These are phyloP conservation scores for Aspergillus flavus DNA, from an alignment of 2,329 filamentous ascomycete species.

Conservation along the genomic window DNA sequence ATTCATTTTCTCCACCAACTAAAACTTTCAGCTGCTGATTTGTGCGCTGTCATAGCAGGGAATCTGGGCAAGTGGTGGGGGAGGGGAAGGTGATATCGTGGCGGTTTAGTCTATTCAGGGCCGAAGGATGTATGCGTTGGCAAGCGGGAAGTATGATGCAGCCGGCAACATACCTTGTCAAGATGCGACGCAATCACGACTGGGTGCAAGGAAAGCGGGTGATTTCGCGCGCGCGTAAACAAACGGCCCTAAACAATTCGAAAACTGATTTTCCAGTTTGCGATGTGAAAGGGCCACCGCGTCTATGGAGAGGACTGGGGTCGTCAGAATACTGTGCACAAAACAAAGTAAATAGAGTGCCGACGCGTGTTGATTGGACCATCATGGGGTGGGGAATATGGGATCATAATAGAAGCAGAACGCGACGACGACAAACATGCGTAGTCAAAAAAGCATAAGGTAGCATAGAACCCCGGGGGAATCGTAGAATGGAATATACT, in stretches of 20 bases:
- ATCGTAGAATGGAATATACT: neutral
- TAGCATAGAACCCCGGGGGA: slow-evolving; percentile 6
- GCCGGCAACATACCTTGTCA: slow-evolving; percentile 41
- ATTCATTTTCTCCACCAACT: slow-evolving; percentile 21
- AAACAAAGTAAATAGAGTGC: slow-evolving; percentile 18
- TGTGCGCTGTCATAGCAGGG: slow-evolving; percentile 32
- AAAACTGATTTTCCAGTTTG: slow-evolving; percentile 8
- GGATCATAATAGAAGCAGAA: slow-evolving; percentile 15
- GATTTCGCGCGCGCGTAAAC: slow-evolving; percentile 19
- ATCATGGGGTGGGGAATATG: slow-evolving; percentile 9
- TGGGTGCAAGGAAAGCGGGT: slow-evolving; percentile 21
- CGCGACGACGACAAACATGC: slow-evolving; percentile 17
- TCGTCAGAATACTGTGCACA: slow-evolving; percentile 17
- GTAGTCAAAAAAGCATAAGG: slow-evolving; percentile 13
- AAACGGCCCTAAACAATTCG: slow-evolving; percentile 6
- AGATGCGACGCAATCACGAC: slow-evolving; percentile 34
- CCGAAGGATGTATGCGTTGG: slow-evolving; percentile 45
- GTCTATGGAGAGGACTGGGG: slow-evolving; percentile 12
- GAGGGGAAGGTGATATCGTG: slow-evolving; percentile 24
- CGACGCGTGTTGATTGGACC: slow-evolving; percentile 31
- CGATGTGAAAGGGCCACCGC: slow-evolving; percentile 11
- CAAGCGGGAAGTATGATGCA: slow-evolving; percentile 38
- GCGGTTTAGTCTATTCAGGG: slow-evolving; percentile 32
- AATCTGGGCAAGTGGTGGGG: slow-evolving; percentile 21
- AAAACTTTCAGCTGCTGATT: slow-evolving; percentile 19